Percentiles rank a stretch among this genome's conserved stretches.
These are phyloP conservation scores for Boletus coccyginus DNA, from an alignment of 768 basidiomycete species.

Conservation along the genomic window DNA sequence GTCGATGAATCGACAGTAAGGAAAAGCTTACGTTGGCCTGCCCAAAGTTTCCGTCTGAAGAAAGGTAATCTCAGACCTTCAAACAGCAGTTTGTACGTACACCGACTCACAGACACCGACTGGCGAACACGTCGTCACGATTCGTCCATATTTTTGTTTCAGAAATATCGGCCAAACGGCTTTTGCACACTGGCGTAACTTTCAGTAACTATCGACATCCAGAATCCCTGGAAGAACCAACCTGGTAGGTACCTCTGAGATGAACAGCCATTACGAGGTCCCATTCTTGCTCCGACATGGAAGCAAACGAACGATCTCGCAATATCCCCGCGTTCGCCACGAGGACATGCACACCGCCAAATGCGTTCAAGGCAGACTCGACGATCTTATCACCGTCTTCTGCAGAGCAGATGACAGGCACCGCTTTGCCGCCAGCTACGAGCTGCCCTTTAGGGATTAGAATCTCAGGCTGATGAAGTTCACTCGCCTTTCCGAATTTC, in stretches of 20 bases:
- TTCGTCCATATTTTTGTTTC: constrained; percentile 94
- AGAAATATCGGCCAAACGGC: constrained; percentile 97
- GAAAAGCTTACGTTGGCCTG: constrained; percentile 70
- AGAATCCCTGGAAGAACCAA: constrained; percentile 22
- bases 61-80: background rate
- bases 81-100: background rate
- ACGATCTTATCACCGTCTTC: constrained; percentile 92
- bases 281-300: constrained; percentile 93
- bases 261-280: constrained; percentile 88
- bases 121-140: constrained; percentile 90
- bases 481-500: constrained; percentile 74
- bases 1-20: background rate
- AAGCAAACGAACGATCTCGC: constrained; percentile 87
- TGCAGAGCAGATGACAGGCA: constrained; percentile 77
- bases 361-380: constrained; percentile 80
- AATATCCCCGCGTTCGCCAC: constrained; percentile 93
- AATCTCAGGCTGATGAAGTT: background rate
- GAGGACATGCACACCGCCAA: constrained; percentile 84
- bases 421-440: constrained; percentile 86
- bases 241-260: constrained; percentile 89
- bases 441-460: background rate
- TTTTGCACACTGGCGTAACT: constrained; percentile 66
- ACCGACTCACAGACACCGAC: constrained; percentile 83
- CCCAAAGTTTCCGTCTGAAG: constrained; percentile 89
- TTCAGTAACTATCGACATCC: constrained; percentile 1